A percentile compares a stretch with the other conserved stretches of the same genome.
Conservation (phyloP, 2,329 filamentous ascomycete genomes). For the Domatiomyces catenatus region DNA sequence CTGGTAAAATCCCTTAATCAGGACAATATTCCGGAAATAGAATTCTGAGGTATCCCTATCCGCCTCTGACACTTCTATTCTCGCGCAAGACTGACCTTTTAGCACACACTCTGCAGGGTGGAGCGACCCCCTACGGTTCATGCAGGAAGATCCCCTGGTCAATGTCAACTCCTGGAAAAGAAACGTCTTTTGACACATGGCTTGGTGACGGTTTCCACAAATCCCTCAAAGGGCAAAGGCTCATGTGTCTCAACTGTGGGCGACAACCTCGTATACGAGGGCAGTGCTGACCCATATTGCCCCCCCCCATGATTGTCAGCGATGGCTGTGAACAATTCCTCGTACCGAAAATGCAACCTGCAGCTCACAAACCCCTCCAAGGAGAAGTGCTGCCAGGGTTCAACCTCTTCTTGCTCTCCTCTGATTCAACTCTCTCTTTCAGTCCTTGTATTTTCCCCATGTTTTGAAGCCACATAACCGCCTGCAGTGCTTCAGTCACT, state of each 20-base stretch:
- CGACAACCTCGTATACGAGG: neutral
- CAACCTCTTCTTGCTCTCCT: neutral
- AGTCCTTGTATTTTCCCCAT: neutral
- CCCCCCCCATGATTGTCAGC: neutral
- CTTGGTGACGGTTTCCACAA: neutral
- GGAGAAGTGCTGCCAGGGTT: neutral
- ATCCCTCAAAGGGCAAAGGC: neutral
- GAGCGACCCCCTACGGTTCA: neutral
- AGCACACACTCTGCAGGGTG: neutral
- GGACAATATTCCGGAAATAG: neutral
- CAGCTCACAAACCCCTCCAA: neutral
- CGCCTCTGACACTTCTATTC: neutral
- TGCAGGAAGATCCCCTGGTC: neutral
- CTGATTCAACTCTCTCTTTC: neutral
- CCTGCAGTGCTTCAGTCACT: neutral
- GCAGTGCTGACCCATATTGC: neutral
- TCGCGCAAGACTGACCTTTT: neutral
- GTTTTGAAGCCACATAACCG: neutral
- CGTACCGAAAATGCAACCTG: neutral
- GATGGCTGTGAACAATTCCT: neutral
- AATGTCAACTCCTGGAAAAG: neutral
- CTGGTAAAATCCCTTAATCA: neutral
- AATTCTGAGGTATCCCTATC: neutral
- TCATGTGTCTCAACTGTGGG: neutral
- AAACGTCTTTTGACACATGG: neutral